A percentile compares a stretch with the other conserved stretches of the same genome.
Evolutionary conservation across 352 stramenopile species (phyloP).

Genomic region (Heterotrichella gracilis): DNA sequence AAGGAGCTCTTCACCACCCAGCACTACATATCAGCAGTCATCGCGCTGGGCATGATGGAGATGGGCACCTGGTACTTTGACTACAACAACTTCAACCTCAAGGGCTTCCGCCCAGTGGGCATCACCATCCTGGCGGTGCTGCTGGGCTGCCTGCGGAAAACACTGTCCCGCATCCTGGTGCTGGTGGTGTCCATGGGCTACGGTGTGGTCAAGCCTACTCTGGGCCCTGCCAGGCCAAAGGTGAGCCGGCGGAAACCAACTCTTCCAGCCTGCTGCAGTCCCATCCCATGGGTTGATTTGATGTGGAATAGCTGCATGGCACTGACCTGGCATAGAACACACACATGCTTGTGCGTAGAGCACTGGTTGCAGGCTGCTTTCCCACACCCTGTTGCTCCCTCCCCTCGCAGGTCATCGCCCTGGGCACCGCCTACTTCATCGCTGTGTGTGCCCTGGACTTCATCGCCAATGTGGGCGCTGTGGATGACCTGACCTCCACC

Average conservation of each 20-base stretch:
- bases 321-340: no score
- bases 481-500: slow-evolving; percentile 12
- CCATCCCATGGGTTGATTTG: no score
- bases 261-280: no score
- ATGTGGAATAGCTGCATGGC: no score
- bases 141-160: slow-evolving; percentile 16
- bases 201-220: slow-evolving; percentile 9
- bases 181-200: slow-evolving; percentile 16
- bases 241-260: no score
- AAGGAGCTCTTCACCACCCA: slow-evolving; percentile 12
- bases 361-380: no score
- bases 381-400: no score
- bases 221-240: slow-evolving; percentile 12
- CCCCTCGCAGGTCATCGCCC: neutral
- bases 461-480: slow-evolving; percentile 7
- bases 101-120: slow-evolving; percentile 13
- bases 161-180: slow-evolving; percentile 14
- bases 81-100: slow-evolving; percentile 14
- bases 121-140: slow-evolving; percentile 14
- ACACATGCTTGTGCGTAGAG: no score
- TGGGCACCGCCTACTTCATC: slow-evolving; percentile 13
- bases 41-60: slow-evolving; percentile 14
- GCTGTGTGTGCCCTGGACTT: slow-evolving; percentile 6
- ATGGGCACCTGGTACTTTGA: slow-evolving; percentile 14
- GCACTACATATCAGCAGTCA: slow-evolving; percentile 12